Percentiles rank a stretch among this genome's conserved stretches.
Conservation (phyloP, 495 filamentous ascomycete genomes). For the Penicillium chermesinum region DNA sequence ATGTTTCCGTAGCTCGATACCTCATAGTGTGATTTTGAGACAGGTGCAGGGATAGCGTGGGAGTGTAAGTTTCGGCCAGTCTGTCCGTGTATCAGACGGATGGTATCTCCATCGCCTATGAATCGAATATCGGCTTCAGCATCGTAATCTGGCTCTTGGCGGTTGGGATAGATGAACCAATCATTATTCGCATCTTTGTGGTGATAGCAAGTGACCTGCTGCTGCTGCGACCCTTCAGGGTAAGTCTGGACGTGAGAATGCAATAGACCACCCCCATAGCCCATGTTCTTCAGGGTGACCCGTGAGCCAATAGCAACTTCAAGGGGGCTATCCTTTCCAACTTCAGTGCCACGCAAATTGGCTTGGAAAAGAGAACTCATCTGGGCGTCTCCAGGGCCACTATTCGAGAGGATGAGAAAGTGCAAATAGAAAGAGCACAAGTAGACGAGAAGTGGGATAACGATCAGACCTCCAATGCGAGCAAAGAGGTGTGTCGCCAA, state of each 20-base stretch:
- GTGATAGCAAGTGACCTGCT: conserved; percentile 98
- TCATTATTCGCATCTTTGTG: conserved; percentile 99
- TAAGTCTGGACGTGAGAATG: conserved; percentile 97
- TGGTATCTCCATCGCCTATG: conserved; percentile 68
- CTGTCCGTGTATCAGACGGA: conserved; percentile 90
- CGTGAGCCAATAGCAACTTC: conserved; percentile 86
- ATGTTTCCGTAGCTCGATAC: conserved; percentile 95
- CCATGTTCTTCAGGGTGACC: conserved; percentile 97
- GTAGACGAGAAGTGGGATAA: conserved; percentile 82
- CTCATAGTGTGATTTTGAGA: conserved; percentile 85
- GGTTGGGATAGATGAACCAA: conserved; percentile 97
- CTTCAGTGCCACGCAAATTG: conserved; percentile 87
- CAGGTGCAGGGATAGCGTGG: conserved; percentile 78
- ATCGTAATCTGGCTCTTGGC: conserved; percentile 66
- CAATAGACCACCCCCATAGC: conserved; percentile 94
- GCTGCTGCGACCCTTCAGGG: conserved; percentile 88
- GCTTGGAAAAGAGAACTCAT: conserved; percentile 99
- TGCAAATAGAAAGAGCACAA: conserved; percentile 92
- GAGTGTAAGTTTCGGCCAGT: conserved; percentile 97
- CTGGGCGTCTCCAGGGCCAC: conserved; percentile 93
- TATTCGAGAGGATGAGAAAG: conserved; percentile 88
- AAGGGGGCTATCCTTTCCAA: conserved; percentile 87
- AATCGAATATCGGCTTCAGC: conserved; percentile 62
- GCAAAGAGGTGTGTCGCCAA: conserved; percentile 73
- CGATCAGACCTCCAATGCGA: conserved; percentile 80